phyloP scores from a whole-genome alignment of 169 alveolate genomes.

The Eimeria tenella region DNA sequence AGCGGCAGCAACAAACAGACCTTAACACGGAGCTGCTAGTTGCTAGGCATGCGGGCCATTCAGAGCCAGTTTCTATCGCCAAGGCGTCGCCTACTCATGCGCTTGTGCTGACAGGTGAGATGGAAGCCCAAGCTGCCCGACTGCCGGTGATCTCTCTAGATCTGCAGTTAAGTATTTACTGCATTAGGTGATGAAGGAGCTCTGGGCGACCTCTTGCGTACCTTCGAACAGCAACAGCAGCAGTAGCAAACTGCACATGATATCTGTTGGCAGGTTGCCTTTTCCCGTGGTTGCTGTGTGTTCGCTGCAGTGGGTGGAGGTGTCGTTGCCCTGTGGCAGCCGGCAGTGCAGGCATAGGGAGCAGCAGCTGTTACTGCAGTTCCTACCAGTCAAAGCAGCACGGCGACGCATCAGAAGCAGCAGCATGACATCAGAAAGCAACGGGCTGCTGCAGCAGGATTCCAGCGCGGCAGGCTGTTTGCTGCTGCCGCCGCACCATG shows the following conservation, averaged over 20 bases:
- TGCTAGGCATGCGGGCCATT: neutral
- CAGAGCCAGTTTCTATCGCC: slow-evolving; percentile 1
- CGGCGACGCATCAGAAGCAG: neutral
- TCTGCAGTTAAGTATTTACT: neutral
- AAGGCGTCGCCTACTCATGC: slow-evolving; percentile 4
- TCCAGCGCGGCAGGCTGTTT: neutral
- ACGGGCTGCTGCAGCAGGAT: neutral
- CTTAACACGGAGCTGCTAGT: neutral
- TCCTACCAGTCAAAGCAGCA: neutral
- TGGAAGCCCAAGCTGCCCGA: neutral
- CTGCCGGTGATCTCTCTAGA: neutral
- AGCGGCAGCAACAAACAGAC: neutral
- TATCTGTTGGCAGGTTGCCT: neutral
- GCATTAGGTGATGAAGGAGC: neutral
- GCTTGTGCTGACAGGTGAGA: slow-evolving; percentile 6
- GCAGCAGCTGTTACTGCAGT: neutral
- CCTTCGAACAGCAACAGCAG: neutral
- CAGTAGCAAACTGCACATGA: neutral
- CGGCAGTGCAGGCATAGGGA: slow-evolving; percentile 1
- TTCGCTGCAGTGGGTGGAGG: slow-evolving; percentile 40
- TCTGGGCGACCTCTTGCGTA: neutral
- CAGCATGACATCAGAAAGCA: neutral
- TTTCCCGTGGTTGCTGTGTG: neutral
- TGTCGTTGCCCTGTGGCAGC: slow-evolving; percentile 55
- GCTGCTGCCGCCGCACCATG: neutral